These are phyloP conservation scores for Fusarium sp. DNA, from an alignment of 2,329 filamentous ascomycete species.

Conservation along the genomic window DNA sequence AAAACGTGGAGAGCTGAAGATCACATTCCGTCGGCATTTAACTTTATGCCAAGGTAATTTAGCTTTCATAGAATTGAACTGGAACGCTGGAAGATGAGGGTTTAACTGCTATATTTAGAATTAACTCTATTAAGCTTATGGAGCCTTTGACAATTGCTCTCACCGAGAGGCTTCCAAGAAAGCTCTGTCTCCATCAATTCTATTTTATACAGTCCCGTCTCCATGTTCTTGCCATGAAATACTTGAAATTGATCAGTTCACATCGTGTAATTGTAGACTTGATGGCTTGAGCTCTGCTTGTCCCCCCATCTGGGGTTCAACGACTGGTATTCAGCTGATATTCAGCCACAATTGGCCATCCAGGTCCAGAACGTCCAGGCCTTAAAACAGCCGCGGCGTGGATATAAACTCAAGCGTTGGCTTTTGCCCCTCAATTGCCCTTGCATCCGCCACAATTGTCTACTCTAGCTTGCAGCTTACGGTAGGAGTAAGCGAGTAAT, in stretches of 20 bases:
- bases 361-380: background rate
- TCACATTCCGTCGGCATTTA: background rate
- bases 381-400: background rate
- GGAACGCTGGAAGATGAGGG: too few relatives aligned
- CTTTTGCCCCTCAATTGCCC: background rate
- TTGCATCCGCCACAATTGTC: background rate
- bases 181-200: background rate
- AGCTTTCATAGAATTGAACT: background rate
- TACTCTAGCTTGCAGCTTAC: background rate
- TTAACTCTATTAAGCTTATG: accelerated
- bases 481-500: background rate
- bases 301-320: background rate
- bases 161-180: too few relatives aligned
- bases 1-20: background rate
- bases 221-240: too few relatives aligned
- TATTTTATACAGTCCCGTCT: accelerated
- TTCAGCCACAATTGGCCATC: background rate
- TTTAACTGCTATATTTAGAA: background rate
- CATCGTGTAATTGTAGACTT: too few relatives aligned
- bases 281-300: too few relatives aligned
- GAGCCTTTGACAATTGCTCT: background rate
- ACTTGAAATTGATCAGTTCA: too few relatives aligned
- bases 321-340: background rate
- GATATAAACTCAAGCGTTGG: background rate
- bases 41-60: background rate